Evolutionary conservation across 2,329 filamentous ascomycete species (phyloP), one percentile per base, ranked within the genome.

Genomic region (Nigrospora oryzae): DNA sequence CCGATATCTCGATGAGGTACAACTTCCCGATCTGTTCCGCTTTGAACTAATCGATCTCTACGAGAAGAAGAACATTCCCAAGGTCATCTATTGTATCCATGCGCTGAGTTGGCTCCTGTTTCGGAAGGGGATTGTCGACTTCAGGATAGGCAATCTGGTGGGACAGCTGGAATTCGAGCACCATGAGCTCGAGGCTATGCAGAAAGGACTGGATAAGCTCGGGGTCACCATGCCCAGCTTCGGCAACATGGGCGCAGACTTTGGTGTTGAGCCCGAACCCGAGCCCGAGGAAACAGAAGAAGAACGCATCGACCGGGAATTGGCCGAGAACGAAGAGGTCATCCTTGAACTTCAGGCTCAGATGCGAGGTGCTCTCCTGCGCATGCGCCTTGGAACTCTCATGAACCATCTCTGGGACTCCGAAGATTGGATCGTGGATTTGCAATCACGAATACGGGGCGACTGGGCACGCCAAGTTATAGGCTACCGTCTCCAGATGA

Each of bases 61-160:
- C 69, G 94, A 98, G 66, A 98, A 97, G 73, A 98, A 98, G 68
- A 98, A 98, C 57, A 94, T 97, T 1, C 93, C 93, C 4, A 98
- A 97, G 64, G 94, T 97, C 61, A 98, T 98, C 50, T 95, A 98
- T 68, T 98, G 93, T 61, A 93, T 98, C 43, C 93, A 98, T 58
- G 93, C 93, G 0, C 72, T 98, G 15, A 97, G 91, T 62, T 98
- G 91, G 89, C 75, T 98, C n/a, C 74, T 98, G 11, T 96, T 88
- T 65, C 84, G 93, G 40, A 93, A 96, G 63, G 91, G 93, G 1
- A 89, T 97, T 50, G 86, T 97, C 35, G 85, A 90, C 59, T 97
- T 98, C 64, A 83, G 90, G 10, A 98, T 98, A 58, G 93, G 91
- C 14, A 98, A 98, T 57, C 74, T 98, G 37, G 89, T 98, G 45